These are phyloP conservation scores for Combretum micranthum DNA, from an alignment of 345 rosid genomes.

Conservation along the genomic window DNA sequence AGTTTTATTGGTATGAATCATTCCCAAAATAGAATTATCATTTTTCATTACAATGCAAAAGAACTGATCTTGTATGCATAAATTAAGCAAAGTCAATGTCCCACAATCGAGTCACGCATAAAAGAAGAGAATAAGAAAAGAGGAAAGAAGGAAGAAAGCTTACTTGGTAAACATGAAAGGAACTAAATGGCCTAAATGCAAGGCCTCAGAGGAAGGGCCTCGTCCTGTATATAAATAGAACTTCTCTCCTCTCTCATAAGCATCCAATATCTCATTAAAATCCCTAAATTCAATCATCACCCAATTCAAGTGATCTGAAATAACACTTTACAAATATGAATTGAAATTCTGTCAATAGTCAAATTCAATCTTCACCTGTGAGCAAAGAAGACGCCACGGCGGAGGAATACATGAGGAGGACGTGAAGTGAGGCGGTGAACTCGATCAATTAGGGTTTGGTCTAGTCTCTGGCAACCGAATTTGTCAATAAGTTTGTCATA, in stretches of 20 bases:
- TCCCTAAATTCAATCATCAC: conserved; percentile 42
- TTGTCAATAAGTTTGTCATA: conserved; percentile 84
- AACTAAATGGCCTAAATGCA: conserved; percentile 86
- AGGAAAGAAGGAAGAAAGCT: conserved; percentile 2
- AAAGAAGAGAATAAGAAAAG: no score
- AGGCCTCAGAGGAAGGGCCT: conserved; percentile 93
- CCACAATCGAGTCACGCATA: no score
- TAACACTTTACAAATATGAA: no score
- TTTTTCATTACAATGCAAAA: no score
- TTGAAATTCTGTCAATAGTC: no score
- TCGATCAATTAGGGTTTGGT: conserved; percentile 48
- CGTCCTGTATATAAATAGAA: conserved; percentile 89
- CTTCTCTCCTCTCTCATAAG: conserved; percentile 71
- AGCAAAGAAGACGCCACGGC: conserved; percentile 89
- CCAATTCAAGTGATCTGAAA: not conserved
- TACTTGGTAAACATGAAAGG: conserved; percentile 98
- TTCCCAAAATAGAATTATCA: no score
- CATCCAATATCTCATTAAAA: conserved; percentile 68
- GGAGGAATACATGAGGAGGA: conserved; percentile 78
- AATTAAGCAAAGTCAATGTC: not conserved
- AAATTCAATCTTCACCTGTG: conserved; percentile 37
- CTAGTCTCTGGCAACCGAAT: conserved; percentile 84
- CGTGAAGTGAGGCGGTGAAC: conserved; percentile 68
- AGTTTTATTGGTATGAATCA: no score
- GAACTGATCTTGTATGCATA: not conserved